Evolutionary conservation across 1,284 basidiomycete genomes (phyloP).

Genomic region (Afroboletus lepidellus): DNA sequence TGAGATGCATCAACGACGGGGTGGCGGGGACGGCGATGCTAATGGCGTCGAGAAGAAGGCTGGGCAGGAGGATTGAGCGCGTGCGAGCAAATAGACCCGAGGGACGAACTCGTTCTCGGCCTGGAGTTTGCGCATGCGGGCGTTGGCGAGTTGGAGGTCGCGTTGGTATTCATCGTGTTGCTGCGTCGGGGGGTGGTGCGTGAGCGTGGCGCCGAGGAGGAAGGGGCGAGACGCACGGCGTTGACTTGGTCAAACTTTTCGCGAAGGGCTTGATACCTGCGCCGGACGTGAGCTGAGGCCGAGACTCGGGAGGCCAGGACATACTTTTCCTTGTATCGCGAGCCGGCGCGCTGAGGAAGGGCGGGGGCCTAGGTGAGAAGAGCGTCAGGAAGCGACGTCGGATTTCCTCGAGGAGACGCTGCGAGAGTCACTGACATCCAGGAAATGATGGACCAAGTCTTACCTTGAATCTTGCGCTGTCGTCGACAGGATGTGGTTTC

Average conservation of each 20-base stretch:
- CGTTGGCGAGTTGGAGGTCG: slow-evolving; percentile 47
- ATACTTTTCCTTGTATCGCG: slow-evolving; percentile 36
- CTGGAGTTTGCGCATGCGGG: slow-evolving; percentile 52
- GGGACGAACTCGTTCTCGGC: slow-evolving; percentile 54
- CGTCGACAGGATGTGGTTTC: slow-evolving; percentile 20
- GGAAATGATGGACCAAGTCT: not conserved
- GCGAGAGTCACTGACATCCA: slow-evolving; percentile 7
- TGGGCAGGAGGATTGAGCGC: slow-evolving; percentile 4
- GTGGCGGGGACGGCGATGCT: slow-evolving; percentile 32
- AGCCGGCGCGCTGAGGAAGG: slow-evolving; percentile 21
- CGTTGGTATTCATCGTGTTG: slow-evolving; percentile 43
- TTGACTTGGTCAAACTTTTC: slow-evolving; percentile 55
- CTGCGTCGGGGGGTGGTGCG: slow-evolving; percentile 28
- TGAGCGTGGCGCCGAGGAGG: not conserved
- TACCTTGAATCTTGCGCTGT: slow-evolving; percentile 29
- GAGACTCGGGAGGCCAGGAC: not conserved
- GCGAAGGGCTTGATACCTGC: slow-evolving; percentile 51
- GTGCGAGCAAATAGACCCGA: not conserved
- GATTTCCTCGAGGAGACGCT: not conserved
- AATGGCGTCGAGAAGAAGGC: slow-evolving; percentile 35
- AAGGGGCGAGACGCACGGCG: slow-evolving; percentile 36
- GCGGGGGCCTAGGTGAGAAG: slow-evolving; percentile 10
- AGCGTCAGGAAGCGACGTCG: not conserved
- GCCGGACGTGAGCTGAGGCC: not conserved
- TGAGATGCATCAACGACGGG: slow-evolving; percentile 32